A percentile compares a stretch with the other conserved stretches of the same genome.
Conservation (phyloP, 805 yeast species). For the Kazachstania taianensis region DNA sequence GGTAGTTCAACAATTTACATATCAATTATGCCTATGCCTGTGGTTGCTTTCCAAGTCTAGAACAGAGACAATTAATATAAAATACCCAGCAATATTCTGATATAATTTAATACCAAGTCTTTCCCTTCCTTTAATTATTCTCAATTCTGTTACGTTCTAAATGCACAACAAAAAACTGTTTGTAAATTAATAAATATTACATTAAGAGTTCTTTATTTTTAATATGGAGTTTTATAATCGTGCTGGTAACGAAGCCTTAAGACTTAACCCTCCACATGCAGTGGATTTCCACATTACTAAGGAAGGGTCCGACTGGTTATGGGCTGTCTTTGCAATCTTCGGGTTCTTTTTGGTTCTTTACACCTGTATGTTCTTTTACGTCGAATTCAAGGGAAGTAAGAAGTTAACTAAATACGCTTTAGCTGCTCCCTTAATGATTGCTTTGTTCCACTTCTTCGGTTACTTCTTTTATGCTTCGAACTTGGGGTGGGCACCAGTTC, state of each 20-base stretch:
- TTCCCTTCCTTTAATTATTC: too few species aligned
- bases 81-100: too few species aligned
- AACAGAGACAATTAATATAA: too few species aligned
- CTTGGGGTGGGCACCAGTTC: constrained; percentile 44
- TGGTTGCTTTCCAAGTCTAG: too few species aligned
- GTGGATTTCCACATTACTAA: constrained; percentile 45
- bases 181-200: too few species aligned
- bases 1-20: too few species aligned
- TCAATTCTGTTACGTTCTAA: too few species aligned
- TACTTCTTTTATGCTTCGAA: constrained; percentile 52
- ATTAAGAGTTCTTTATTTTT: too few species aligned
- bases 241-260: constrained; percentile 32
- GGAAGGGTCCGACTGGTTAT: constrained; percentile 61
- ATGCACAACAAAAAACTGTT: too few species aligned
- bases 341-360: constrained; percentile 26
- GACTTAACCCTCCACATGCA: constrained; percentile 35
- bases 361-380: constrained; percentile 20
- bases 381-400: constrained; percentile 7
- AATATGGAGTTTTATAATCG: not conserved
- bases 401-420: constrained; percentile 24
- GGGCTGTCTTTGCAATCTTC: constrained; percentile 51
- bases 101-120: too few species aligned
- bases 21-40: too few species aligned
- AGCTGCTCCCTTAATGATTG: constrained; percentile 35
- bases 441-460: constrained; percentile 25